Conservation (phyloP, 2,329 filamentous ascomycete species). For the Cordyceps farinosa region DNA sequence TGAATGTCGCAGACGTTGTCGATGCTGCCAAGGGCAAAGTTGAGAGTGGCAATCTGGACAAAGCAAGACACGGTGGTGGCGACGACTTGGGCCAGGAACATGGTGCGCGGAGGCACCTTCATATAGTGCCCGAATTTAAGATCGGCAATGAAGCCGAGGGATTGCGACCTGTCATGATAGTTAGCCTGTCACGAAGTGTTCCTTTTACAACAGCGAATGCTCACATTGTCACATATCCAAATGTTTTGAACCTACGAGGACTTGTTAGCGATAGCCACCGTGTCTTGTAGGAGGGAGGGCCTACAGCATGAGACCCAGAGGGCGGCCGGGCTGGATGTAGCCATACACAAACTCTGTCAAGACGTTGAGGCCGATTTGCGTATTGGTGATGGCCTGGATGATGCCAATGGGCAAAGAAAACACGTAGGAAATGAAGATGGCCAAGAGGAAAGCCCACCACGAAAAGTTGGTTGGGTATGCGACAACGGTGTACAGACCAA, state of each 20-base stretch:
- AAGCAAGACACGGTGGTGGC: constrained; percentile 65
- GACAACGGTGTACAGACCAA: constrained; percentile 53
- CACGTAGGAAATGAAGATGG: constrained; percentile 59
- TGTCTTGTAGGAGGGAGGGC: constrained; percentile 18
- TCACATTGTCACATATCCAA: constrained; percentile 58
- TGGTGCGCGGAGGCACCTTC: constrained; percentile 63
- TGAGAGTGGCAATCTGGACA: constrained; percentile 62
- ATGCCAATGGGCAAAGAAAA: constrained; percentile 67
- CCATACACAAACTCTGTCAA: constrained; percentile 71
- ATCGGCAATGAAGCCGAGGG: constrained; percentile 61
- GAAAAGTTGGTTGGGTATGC: constrained; percentile 63
- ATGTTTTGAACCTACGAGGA: constrained; percentile 55
- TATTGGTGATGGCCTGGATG: constrained; percentile 66
- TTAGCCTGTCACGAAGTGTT: neutral
- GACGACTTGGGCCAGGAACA: constrained; percentile 63
- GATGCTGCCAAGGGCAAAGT: constrained; percentile 59
- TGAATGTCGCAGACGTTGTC: constrained; percentile 57
- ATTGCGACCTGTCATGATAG: constrained; percentile 45
- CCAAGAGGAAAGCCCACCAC: constrained; percentile 70
- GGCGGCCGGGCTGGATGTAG: constrained; percentile 70
- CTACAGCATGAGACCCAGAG: constrained; percentile 70
- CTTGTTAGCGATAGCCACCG: neutral
- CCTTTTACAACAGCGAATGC: neutral
- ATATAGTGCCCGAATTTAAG: constrained; percentile 73
- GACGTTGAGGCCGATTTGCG: constrained; percentile 70